Evolutionary conservation across 306 rosid species (phyloP), one percentile per base, ranked within the genome.

Genomic region (Ormosia emarginata): DNA sequence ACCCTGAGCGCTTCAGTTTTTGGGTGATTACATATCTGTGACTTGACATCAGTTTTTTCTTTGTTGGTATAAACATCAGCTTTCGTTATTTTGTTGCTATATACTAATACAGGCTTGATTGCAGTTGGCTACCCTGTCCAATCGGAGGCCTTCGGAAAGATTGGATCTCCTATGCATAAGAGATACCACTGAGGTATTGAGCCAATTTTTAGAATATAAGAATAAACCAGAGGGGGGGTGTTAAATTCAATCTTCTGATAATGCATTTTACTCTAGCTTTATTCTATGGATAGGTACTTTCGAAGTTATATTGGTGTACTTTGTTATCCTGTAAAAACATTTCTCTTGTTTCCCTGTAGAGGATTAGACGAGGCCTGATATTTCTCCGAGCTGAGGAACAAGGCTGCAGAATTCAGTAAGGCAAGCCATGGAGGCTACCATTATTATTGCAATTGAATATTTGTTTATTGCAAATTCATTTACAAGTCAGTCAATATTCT

Each of bases 1-100:
- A 95, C 81, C 98, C 98, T 7, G 98, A 95, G 85, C 88, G 88
- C 81, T 93, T 95, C 82, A 95, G 99, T 84, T 95, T 95, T 65
- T 95, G 99, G 99, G 99, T 95, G 55, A 64, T 32, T 67, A 75
- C 61, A 7, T 73, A 71, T 63, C 13, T 61, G 24, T 64, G 52
- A 66, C 59, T 40, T 69, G 39, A 17, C 43, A 74, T 62, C 64
- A 9, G 14, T 52, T 61, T 56, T 63, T 77, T 10, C 33, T 41
- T 59, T 55, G 40, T 75, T 14, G 3, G 11, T 65, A 9, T 5
- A 33, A 37, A 29, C 78, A 37, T 10, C 67, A 17, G 3, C 9
- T 8, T 41, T 57, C 70, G 11, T 36, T 58, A 63, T 73, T 77
- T 65, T 17, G 12, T 55, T 32, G 41, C 66, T 39, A 18, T 62